A percentile compares a stretch with the other conserved stretches of the same genome.
Conservation (phyloP, 1,139 yeast genomes). For the Pneumocystis oryctolagi region DNA sequence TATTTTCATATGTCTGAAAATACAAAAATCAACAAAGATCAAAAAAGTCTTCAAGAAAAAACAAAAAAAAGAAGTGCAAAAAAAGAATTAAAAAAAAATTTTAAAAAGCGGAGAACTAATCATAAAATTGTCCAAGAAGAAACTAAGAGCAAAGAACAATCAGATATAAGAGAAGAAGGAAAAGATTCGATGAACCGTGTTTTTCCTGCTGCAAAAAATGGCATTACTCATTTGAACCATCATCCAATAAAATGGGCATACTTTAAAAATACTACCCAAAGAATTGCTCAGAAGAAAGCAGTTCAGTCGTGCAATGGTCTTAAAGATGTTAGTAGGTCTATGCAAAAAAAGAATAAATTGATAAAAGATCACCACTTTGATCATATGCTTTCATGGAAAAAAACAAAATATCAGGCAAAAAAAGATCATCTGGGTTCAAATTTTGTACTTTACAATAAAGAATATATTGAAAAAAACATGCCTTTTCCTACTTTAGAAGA, state of each 20-base stretch:
- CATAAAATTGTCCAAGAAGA: background rate
- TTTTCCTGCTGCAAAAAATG: background rate
- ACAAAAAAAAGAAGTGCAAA: background rate
- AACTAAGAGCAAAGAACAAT: background rate
- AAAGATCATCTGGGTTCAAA: background rate
- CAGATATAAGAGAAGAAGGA: background rate
- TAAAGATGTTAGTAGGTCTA: background rate
- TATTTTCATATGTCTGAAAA: background rate
- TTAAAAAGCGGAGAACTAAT: background rate
- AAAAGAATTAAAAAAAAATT: background rate
- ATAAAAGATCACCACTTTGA: background rate
- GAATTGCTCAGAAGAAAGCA: background rate
- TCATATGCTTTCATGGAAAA: background rate
- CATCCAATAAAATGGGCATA: background rate
- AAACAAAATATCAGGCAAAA: background rate
- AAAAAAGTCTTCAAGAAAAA: background rate
- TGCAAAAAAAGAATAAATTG: background rate
- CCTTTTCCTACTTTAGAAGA: background rate
- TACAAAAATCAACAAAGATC: background rate
- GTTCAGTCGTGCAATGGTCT: background rate
- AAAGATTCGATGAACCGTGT: background rate
- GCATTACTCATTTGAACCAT: background rate
- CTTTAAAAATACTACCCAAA: background rate
- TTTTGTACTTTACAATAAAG: background rate
- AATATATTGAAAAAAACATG: background rate